Base-by-base conservation (phyloP, 176 grass and related monocot species). In the Avena atlantica region DNA sequence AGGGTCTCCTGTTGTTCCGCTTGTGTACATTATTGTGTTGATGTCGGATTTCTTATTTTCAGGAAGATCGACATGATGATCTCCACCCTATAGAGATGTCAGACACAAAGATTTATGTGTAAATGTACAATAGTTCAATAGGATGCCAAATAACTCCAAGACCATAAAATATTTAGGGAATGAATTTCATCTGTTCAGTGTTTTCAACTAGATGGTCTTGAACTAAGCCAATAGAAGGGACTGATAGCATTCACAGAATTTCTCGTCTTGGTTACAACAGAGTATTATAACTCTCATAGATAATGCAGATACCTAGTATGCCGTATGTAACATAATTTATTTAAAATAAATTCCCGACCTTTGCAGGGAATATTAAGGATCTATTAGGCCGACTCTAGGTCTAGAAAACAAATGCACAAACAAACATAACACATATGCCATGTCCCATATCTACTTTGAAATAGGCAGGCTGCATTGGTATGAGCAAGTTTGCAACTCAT, bases 1-100 rank as follows among this genome's bases (percentile, higher is more conserved):
- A 49, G 96, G 96, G 36, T 98, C 93, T 73, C 96, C 96, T 57
- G 96, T 98, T 74, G 96, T 98, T 79, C 96, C 93, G 12, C 96
- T 98, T 52, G 96, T 98, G 86, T 98, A 98, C 96, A 98, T 98
- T 84, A 95, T 91, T 0, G 88, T 95, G 63, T 90, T 95, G 57
- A 98, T 91, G 79, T 98, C 96, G 15, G 92, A 87, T 84, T 76
- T 96, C 62, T 94, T 93, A 81, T 92, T 88, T 89, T 88, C 89
- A 53, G 92, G 96, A 72, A 98, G 88, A 92, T 94, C 79, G 94
- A 92, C 79, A 53, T 91, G 81, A 83, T 86, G 70, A 36, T 45
- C 76, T 27, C 83, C 82, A 83, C 93, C 93, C 96, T 98, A 78
- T 10, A 85, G 65, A 17, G n/a, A 83, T 83, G 13, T 50, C 68